Percentiles rank a stretch among this genome's conserved stretches.
Conservation (phyloP, 306 rosid species). For the Lotus japonicus region DNA sequence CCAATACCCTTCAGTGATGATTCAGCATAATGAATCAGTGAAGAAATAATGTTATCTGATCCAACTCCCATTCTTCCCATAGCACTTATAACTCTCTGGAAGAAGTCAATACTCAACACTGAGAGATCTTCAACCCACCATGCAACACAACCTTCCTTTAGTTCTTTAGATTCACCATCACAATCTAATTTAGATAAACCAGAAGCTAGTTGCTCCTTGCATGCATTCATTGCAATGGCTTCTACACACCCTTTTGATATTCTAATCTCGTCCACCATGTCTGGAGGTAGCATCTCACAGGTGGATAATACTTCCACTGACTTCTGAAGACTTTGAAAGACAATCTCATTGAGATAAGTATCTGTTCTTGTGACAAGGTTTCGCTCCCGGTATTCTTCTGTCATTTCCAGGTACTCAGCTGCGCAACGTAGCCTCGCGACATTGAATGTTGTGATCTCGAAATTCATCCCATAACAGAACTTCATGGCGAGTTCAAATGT, state of each 20-base stretch:
- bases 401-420: constrained; percentile 79
- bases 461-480: constrained; percentile 81
- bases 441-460: constrained; percentile 64
- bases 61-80: constrained; percentile 64
- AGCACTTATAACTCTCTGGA: constrained; percentile 54
- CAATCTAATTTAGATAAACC: constrained; percentile 53
- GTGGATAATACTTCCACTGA: constrained; percentile 68
- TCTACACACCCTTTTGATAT: constrained; percentile 65
- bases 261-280: constrained; percentile 48
- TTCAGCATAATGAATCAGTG: constrained; percentile 82
- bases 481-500: constrained; percentile 84
- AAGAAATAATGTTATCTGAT: constrained; percentile 57
- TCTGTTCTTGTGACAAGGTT: constrained; percentile 62
- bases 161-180: constrained; percentile 46
- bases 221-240: constrained; percentile 75
- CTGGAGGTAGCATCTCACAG: constrained; percentile 48
- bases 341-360: constrained; percentile 57
- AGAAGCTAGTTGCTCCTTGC: constrained; percentile 69
- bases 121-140: constrained; percentile 92
- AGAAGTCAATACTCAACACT: constrained; percentile 47
- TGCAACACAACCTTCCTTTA: constrained; percentile 42
- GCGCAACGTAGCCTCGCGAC: constrained; percentile 71
- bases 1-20: constrained; percentile 64
- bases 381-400: constrained; percentile 65
- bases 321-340: constrained; percentile 52